A percentile compares a stretch with the other conserved stretches of the same genome.
These are phyloP conservation scores for Jamesozyma spencerorum DNA, from an alignment of 805 yeast genomes.

Conservation along the genomic window DNA sequence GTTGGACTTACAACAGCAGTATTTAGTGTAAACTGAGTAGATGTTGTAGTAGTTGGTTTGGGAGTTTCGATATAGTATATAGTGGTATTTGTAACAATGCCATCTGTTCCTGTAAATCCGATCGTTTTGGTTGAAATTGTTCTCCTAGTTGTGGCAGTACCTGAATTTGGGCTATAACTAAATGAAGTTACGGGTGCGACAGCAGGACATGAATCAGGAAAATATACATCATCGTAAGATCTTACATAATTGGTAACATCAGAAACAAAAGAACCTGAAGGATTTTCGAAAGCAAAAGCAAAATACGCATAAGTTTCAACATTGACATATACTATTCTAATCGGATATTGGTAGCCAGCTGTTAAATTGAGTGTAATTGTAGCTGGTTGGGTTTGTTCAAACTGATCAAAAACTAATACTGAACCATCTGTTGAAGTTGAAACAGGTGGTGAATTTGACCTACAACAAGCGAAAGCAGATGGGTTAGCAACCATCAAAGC, in stretches of 20 bases:
- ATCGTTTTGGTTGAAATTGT: neutral
- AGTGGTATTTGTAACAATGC: neutral
- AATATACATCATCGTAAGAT: neutral
- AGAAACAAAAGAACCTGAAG: neutral
- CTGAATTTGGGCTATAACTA: neutral
- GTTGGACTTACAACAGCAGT: too few relatives aligned
- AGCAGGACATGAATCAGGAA: neutral
- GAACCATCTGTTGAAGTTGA: constrained; percentile 1
- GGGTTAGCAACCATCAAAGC: constrained; percentile 21
- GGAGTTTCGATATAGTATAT: neutral
- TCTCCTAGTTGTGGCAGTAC: constrained; percentile 3
- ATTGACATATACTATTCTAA: constrained; percentile 15
- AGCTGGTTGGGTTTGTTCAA: neutral
- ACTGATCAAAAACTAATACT: constrained; percentile 4
- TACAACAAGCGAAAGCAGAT: constrained; percentile 30
- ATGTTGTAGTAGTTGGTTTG: constrained; percentile 16
- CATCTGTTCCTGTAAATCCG: neutral
- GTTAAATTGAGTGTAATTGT: neutral
- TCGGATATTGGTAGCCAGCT: constrained; percentile 12
- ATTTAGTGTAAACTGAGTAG: too few relatives aligned
- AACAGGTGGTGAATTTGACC: neutral
- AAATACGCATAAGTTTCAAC: constrained; percentile 1
- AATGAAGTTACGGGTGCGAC: neutral
- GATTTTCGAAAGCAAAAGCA: constrained; percentile 3
- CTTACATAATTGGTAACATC: neutral